Percentiles rank a stretch among this genome's conserved stretches.
Conservation (phyloP, 805 yeast species). For the Starmerella kuoi region DNA sequence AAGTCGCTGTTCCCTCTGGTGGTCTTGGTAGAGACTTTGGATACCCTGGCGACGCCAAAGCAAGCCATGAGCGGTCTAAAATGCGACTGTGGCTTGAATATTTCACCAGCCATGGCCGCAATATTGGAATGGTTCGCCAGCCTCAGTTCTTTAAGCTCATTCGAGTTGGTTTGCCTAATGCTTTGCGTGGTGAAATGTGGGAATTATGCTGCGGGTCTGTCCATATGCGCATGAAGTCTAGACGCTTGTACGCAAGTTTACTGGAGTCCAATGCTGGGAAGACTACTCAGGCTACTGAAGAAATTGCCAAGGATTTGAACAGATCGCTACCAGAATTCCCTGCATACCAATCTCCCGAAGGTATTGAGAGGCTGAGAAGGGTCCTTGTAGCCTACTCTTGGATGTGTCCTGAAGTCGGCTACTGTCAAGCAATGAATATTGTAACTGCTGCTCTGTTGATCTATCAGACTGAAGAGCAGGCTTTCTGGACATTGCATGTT, state of each 20-base stretch:
- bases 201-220: conserved; percentile 81
- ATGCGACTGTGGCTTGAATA: conserved; percentile 91
- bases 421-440: conserved; percentile 98
- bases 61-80: conserved; percentile 67
- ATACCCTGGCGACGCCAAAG: conserved; percentile 80
- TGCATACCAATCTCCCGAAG: conserved; percentile 79
- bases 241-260: conserved; percentile 45
- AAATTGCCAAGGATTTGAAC: conserved; percentile 89
- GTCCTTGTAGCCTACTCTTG: conserved; percentile 91
- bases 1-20: conserved; percentile 44
- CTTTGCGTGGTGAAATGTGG: conserved; percentile 93
- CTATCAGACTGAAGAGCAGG: conserved; percentile 88
- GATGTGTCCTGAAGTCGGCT: conserved; percentile 94
- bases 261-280: conserved; percentile 51
- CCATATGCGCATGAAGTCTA: conserved; percentile 53
- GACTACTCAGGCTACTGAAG: conserved; percentile 78
- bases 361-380: conserved; percentile 70
- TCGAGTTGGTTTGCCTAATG: conserved; percentile 87
- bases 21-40: conserved; percentile 79
- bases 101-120: conserved; percentile 72
- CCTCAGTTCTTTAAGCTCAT: conserved; percentile 70
- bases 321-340: conserved; percentile 92
- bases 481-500: conserved; percentile 78
- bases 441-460: conserved; percentile 40
- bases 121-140: conserved; percentile 59